Evolutionary conservation across 2,329 filamentous ascomycete genomes (phyloP).

Genomic region (Fusarium tuaranense): DNA sequence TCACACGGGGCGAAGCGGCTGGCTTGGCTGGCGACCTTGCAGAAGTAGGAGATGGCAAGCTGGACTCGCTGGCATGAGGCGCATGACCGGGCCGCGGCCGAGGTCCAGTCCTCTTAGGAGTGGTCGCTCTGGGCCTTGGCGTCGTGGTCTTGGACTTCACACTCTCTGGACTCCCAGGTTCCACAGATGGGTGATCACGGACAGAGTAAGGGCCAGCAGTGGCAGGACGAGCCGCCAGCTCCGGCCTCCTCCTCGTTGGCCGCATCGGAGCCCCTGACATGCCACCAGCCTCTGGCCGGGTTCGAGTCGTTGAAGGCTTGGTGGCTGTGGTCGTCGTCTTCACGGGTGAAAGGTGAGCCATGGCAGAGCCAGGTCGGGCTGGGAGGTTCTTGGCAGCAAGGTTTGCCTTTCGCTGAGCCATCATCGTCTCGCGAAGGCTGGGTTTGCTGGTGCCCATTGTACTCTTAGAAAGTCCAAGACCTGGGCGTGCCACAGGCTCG

Average conservation of each 20-base stretch:
- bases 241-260: slow-evolving; percentile 68
- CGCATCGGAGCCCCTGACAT: slow-evolving; percentile 74
- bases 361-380: slow-evolving; percentile 70
- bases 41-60: slow-evolving; percentile 59
- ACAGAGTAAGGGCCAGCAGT: slow-evolving; percentile 76
- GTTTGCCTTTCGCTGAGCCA: slow-evolving; percentile 79
- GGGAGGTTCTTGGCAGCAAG: slow-evolving; percentile 64
- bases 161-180: slow-evolving; percentile 59
- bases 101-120: slow-evolving; percentile 64
- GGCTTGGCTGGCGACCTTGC: slow-evolving; percentile 46
- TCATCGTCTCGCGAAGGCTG: slow-evolving; percentile 84
- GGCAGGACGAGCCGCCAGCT: slow-evolving; percentile 69
- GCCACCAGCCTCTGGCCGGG: slow-evolving; percentile 64
- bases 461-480: slow-evolving; percentile 72
- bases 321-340: slow-evolving; percentile 49
- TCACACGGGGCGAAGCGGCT: slow-evolving; percentile 55
- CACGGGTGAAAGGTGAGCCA: slow-evolving; percentile 70
- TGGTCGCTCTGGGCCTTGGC: slow-evolving; percentile 63
- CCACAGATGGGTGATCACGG: slow-evolving; percentile 55
- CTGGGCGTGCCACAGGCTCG: slow-evolving; percentile 62
- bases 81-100: slow-evolving; percentile 61
- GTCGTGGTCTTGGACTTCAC: slow-evolving; percentile 60
- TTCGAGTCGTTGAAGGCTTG: slow-evolving; percentile 52
- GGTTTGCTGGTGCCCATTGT: slow-evolving; percentile 69
- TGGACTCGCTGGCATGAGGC: slow-evolving; percentile 64